Conservation (phyloP, 306 rosid genomes). For the Dalbergia cochinchinensis region DNA sequence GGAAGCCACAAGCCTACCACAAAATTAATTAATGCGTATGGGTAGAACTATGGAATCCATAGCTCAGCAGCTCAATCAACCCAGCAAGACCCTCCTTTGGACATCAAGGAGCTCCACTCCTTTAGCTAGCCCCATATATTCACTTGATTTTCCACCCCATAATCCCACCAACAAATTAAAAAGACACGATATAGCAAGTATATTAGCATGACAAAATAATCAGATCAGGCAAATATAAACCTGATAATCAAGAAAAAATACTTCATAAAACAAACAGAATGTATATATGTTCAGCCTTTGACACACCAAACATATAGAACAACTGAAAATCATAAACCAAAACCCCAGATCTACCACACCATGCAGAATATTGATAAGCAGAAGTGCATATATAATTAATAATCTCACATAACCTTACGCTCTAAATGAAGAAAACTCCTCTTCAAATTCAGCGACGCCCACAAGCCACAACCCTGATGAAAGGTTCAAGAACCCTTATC, state of each 20-base stretch:
- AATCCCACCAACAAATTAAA: too few relatives aligned
- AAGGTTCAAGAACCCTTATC: not conserved
- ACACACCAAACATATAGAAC: not conserved
- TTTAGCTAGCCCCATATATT: not conserved
- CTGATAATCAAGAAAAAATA: too few relatives aligned
- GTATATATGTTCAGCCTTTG: not conserved
- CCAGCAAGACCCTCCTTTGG: conserved; percentile 76
- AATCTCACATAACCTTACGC: not conserved
- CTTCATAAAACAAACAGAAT: not conserved
- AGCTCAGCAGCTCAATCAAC: conserved; percentile 88
- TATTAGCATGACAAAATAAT: too few relatives aligned
- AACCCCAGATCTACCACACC: not conserved
- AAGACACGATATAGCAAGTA: too few relatives aligned
- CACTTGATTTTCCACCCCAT: too few relatives aligned
- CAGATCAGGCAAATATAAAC: not conserved
- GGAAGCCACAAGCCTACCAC: conserved; percentile 85
- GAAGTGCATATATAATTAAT: not conserved
- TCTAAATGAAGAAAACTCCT: not conserved
- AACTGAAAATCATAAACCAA: not conserved
- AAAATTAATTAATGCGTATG: not conserved
- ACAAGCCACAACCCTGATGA: not conserved
- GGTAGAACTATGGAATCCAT: conserved; percentile 92
- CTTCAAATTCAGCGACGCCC: not conserved
- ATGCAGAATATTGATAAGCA: not conserved
- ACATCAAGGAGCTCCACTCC: conserved; percentile 93